Conservation (phyloP, 2,329 filamentous ascomycete species). For the Neurospora crassa region DNA sequence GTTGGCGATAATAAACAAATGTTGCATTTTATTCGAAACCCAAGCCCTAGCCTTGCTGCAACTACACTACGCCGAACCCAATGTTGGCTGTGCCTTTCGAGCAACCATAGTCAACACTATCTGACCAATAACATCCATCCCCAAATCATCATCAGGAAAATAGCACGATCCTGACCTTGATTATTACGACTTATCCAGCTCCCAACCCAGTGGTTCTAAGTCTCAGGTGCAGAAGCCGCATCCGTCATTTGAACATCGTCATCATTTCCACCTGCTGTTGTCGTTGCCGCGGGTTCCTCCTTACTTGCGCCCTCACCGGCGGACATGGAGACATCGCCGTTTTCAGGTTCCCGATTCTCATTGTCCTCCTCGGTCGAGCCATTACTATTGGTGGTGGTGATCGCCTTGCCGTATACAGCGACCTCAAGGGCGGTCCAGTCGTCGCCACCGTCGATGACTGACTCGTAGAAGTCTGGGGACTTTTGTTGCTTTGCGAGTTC, state of each 20-base stretch:
- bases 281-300: neutral
- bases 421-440: conserved; percentile 38
- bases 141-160: neutral
- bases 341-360: neutral
- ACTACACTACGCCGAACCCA: neutral
- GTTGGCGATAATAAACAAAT: neutral
- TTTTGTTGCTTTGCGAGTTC: conserved; percentile 34
- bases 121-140: neutral
- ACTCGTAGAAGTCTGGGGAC: conserved; percentile 37
- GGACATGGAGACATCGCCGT: neutral
- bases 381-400: neutral
- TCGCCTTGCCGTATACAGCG: conserved; percentile 33
- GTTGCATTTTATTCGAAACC: conserved; percentile 1
- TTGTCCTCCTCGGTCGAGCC: neutral
- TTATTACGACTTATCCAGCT: neutral
- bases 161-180: neutral
- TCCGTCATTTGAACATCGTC: neutral
- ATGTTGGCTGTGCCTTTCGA: neutral
- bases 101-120: neutral
- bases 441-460: conserved; percentile 40
- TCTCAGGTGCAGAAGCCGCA: neutral
- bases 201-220: neutral
- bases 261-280: neutral
- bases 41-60: conserved; percentile 5
- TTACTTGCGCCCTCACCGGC: neutral